These are phyloP conservation scores for Volutella citrinella DNA, from an alignment of 2,329 filamentous ascomycete species.

Conservation along the genomic window DNA sequence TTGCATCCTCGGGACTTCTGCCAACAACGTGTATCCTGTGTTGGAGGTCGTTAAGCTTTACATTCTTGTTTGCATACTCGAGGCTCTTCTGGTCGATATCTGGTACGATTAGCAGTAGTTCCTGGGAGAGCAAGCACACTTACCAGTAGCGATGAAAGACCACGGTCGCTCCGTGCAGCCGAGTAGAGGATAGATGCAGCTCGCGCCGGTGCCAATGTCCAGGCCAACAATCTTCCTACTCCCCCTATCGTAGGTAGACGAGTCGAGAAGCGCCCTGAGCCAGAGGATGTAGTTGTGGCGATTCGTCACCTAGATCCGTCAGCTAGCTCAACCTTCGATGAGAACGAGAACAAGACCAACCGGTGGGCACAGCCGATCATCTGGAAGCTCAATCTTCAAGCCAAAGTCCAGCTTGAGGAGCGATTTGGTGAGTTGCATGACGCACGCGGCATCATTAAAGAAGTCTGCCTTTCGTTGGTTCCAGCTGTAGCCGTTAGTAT, in stretches of 20 bases:
- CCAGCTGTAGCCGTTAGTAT: constrained; percentile 14
- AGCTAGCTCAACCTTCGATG: too few species aligned
- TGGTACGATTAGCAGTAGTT: too few species aligned
- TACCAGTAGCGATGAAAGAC: constrained; percentile 66
- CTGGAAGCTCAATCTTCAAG: constrained; percentile 66
- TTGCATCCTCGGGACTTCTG: constrained; percentile 44
- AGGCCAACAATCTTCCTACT: constrained; percentile 62
- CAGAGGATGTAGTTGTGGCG: constrained; percentile 89
- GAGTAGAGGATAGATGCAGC: constrained; percentile 85
- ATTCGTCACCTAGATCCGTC: constrained; percentile 51
- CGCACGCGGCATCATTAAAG: constrained; percentile 73
- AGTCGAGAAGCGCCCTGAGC: constrained; percentile 79
- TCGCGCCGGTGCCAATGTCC: constrained; percentile 88
- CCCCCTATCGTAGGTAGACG: constrained; percentile 52
- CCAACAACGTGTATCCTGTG: constrained; percentile 62
- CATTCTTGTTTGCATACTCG: constrained; percentile 63
- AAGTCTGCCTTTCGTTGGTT: constrained; percentile 36
- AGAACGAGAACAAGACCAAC: constrained; percentile 27
- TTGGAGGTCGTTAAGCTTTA: constrained; percentile 62
- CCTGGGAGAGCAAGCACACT: too few species aligned
- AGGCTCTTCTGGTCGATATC: constrained; percentile 77
- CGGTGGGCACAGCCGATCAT: constrained; percentile 81
- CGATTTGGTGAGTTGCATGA: constrained; percentile 78
- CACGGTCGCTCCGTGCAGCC: constrained; percentile 70
- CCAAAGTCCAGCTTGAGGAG: constrained; percentile 75